A percentile compares a stretch with the other conserved stretches of the same genome.
phyloP scores from a whole-genome alignment of 2,329 filamentous ascomycete species.

The Pseudogymnoascus sp. region DNA sequence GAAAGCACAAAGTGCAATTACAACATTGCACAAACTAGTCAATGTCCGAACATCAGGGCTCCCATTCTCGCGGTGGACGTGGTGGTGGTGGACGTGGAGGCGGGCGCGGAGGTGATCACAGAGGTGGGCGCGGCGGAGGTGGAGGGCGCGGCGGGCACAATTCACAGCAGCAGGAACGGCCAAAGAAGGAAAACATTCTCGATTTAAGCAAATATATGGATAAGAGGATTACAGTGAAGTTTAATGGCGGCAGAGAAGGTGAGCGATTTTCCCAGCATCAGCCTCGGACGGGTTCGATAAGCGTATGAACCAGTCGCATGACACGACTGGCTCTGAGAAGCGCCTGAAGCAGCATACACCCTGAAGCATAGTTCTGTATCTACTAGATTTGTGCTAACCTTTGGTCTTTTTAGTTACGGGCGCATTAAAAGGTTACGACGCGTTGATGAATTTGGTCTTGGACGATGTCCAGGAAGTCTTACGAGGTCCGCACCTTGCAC shows the following conservation, averaged over 20 bases:
- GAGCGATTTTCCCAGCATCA: slow-evolving; percentile 22
- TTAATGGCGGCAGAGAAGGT: slow-evolving; percentile 91
- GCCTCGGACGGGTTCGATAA: background rate
- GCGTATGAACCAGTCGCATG: background rate
- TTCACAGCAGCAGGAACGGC: slow-evolving; percentile 53
- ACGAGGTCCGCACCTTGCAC: slow-evolving; percentile 51
- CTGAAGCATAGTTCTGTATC: background rate
- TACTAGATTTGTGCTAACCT: background rate
- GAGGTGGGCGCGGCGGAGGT: slow-evolving; percentile 38
- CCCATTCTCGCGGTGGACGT: slow-evolving; percentile 30
- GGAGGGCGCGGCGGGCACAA: slow-evolving; percentile 39
- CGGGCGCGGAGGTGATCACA: slow-evolving; percentile 25
- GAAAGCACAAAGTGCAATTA: slow-evolving; percentile 7
- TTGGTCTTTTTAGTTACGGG: slow-evolving; percentile 61
- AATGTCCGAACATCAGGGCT: slow-evolving; percentile 7
- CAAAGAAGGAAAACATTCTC: slow-evolving; percentile 98
- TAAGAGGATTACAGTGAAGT: slow-evolving; percentile 91
- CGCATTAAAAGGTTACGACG: slow-evolving; percentile 89
- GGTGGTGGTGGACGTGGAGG: slow-evolving; percentile 28
- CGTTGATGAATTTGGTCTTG: slow-evolving; percentile 94
- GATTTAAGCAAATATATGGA: slow-evolving; percentile 96
- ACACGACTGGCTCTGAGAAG: background rate
- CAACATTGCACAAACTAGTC: slow-evolving; percentile 3
- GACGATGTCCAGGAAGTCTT: slow-evolving; percentile 89
- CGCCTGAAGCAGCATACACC: background rate